Conservation (phyloP, 371 early-diverging fungal species). For the Smittium mucronatum region DNA sequence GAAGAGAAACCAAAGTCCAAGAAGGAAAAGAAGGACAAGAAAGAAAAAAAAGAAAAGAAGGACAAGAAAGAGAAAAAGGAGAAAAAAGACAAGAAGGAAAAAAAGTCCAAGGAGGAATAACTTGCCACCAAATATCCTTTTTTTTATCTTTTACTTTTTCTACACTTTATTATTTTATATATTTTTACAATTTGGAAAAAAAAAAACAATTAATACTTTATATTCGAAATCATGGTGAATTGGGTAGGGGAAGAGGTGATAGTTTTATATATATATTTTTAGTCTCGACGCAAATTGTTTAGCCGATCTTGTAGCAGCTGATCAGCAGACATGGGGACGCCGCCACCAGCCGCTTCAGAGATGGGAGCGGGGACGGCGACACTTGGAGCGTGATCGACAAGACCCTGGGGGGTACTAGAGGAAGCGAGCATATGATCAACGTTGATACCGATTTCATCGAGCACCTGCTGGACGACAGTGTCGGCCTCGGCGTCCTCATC, state of each 20-base stretch:
- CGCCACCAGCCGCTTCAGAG: not conserved
- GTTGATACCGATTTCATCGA: constrained; percentile 88
- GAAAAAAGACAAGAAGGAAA: constrained; percentile 22
- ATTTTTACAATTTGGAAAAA: too few species aligned
- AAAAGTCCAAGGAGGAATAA: not conserved
- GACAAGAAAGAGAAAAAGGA: constrained; percentile 35
- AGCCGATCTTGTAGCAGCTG: not conserved
- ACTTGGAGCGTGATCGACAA: not conserved
- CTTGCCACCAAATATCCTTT: too few species aligned
- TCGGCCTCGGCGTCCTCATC: constrained; percentile 76
- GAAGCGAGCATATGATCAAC: constrained; percentile 11
- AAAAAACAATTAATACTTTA: not conserved
- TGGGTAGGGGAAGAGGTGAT: not conserved
- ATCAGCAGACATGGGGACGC: not conserved
- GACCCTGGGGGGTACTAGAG: not conserved
- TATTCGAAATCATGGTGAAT: not conserved
- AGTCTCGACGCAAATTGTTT: not conserved
- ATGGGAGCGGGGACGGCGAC: not conserved
- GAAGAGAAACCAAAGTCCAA: constrained; percentile 30
- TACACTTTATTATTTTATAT: too few species aligned
- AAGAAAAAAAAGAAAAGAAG: constrained; percentile 37
- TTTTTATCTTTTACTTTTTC: too few species aligned
- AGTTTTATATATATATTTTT: not conserved
- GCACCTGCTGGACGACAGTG: constrained; percentile 76
- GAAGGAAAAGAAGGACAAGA: constrained; percentile 31